These are phyloP conservation scores for Mantamonas sphyraenae DNA, from an alignment of 78 protist species.

Conservation along the genomic window DNA sequence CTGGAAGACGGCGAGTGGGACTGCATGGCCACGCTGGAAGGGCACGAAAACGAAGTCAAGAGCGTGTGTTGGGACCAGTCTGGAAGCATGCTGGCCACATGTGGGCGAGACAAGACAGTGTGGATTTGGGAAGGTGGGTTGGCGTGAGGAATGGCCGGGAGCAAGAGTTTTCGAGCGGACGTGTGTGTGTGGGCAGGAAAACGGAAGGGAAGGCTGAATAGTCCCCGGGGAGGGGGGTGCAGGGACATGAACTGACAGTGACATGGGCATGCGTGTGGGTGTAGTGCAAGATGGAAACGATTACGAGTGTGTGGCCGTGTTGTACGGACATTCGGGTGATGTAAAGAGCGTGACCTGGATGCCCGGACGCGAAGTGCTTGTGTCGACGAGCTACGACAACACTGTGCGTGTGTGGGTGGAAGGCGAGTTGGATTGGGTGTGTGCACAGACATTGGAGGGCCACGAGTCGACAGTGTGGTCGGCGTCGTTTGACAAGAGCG, in stretches of 20 bases:
- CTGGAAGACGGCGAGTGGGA: slow-evolving; percentile 24
- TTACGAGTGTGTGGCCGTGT: slow-evolving; percentile 75
- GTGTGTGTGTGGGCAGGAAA: too few relatives aligned
- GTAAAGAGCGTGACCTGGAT: slow-evolving; percentile 76
- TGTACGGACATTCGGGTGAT: slow-evolving; percentile 84
- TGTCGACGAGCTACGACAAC: slow-evolving; percentile 82
- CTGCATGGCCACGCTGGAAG: slow-evolving; percentile 73
- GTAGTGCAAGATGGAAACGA: slow-evolving; percentile 57
- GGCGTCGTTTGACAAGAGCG: slow-evolving; percentile 51
- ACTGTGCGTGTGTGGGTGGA: slow-evolving; percentile 63
- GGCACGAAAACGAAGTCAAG: slow-evolving; percentile 91
- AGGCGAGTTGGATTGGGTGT: slow-evolving; percentile 75
- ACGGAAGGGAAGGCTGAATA: too few relatives aligned
- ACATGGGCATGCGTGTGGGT: not conserved
- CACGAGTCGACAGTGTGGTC: slow-evolving; percentile 91
- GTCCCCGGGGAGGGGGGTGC: not conserved
- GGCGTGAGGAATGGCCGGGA: not conserved
- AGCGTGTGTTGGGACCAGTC: slow-evolving; percentile 63
- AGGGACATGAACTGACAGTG: not conserved
- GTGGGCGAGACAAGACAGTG: slow-evolving; percentile 87
- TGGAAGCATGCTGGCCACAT: slow-evolving; percentile 83
- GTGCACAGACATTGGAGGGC: slow-evolving; percentile 56
- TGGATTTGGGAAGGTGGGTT: slow-evolving; percentile 84
- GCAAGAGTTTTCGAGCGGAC: not conserved
- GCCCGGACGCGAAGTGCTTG: slow-evolving; percentile 12